Conservation (phyloP, 345 rosid genomes). For the Syzygium jambos region DNA sequence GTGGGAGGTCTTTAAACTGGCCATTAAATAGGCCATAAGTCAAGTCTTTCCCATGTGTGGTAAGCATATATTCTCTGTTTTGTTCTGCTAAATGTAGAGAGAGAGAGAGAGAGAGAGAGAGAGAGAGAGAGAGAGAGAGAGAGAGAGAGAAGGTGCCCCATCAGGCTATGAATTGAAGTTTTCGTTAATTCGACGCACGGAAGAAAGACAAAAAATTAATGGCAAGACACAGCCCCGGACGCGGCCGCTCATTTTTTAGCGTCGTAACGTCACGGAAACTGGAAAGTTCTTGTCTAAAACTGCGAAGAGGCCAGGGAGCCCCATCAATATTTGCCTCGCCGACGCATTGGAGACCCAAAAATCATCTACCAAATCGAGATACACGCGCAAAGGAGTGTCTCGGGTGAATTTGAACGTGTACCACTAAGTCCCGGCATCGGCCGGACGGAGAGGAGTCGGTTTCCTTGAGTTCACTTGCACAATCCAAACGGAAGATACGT, state of each 20-base stretch:
- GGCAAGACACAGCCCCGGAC: background rate
- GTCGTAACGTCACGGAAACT: background rate
- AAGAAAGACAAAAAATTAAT: background rate
- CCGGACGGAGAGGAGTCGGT: background rate
- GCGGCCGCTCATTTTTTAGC: background rate
- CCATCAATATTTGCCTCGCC: background rate
- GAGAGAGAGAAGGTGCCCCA: background rate
- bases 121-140: background rate
- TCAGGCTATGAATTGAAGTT: background rate
- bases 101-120: background rate
- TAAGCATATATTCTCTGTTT: background rate
- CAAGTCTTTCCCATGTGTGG: background rate
- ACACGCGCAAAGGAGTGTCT: background rate
- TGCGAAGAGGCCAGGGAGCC: background rate
- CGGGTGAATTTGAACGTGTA: background rate
- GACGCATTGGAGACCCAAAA: background rate
- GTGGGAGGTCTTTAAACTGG: background rate
- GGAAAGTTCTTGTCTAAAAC: background rate
- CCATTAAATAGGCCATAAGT: background rate
- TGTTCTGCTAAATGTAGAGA: background rate
- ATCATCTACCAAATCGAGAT: background rate
- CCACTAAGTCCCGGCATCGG: background rate
- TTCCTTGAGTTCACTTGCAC: background rate
- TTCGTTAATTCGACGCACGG: background rate
- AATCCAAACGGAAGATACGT: background rate